Evolutionary conservation across 179 eudicot species (phyloP), one percentile per base, ranked within the genome.

Genomic region (Gypsophila paniculata): DNA sequence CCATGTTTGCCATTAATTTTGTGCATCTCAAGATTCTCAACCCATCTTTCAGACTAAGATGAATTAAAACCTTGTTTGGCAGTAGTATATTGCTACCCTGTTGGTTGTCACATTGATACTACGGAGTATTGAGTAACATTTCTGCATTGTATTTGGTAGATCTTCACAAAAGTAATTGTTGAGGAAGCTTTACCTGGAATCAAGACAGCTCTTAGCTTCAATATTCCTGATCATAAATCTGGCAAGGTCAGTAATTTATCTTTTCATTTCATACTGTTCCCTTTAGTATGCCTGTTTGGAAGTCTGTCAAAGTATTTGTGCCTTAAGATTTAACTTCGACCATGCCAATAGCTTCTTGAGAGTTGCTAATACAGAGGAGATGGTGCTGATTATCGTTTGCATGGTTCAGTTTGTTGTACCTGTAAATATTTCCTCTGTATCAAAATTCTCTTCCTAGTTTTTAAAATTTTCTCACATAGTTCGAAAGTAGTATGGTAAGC

Each of bases 181-280:
- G 78, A 81, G 63, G 87, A 91, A 76, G 77, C 84, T 55, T 72
- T 91, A 75, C 82, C 87, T 3, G 87, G 85, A 13, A 84, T 85
- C 69, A 91, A 85, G 80, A 82, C 89, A 75, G 86, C 89, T 76
- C 77, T 91, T 61, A 89, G 96, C 85, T 89, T 89, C 75, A 85
- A 79, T 75, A 82, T 89, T 76, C 96, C 93, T 70, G 96, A 90
- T 78, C 85, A 89, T 76, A 90, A 88, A 78, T 91, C 96, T 72
- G 88, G 96, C 79, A 90, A 86, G 93, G 96, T 90, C 13, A 70
- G 72, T 55, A 32, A 18, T 18, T 64, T 64, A 13, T 69, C 26
- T 10, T 22, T 26, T 14, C 36, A 58, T 70, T 22, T 38, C 46
- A 42, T 68, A 12, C 65, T 69, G 49, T 29, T 58, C 42, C 19